These are phyloP conservation scores for Proliferodiscus dingleyae DNA, from an alignment of 2,329 filamentous ascomycete genomes.

Conservation along the genomic window DNA sequence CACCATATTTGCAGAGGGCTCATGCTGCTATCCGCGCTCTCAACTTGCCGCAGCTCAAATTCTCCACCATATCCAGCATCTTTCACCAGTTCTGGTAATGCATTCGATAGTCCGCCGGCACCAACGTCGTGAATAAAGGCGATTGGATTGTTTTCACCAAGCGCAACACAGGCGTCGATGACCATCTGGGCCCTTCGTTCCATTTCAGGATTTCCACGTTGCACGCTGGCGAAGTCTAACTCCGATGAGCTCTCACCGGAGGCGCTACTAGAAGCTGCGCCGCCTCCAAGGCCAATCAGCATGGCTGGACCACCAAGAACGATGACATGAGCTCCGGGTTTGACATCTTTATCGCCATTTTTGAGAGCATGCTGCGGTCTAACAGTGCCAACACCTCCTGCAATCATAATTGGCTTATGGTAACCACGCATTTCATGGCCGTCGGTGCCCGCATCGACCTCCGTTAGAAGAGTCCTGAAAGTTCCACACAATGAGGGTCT, in stretches of 20 bases:
- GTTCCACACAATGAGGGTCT: constrained; percentile 83
- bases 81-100: constrained; percentile 83
- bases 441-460: constrained; percentile 54
- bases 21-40: constrained; percentile 86
- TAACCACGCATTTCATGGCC: constrained; percentile 75
- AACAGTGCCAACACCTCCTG: constrained; percentile 89
- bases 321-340: constrained; percentile 82
- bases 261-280: constrained; percentile 86
- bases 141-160: constrained; percentile 83
- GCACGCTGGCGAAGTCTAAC: constrained; percentile 94
- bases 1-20: constrained; percentile 97
- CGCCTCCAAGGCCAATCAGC: constrained; percentile 93
- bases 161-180: constrained; percentile 85
- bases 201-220: constrained; percentile 94
- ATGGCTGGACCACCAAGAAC: constrained; percentile 95
- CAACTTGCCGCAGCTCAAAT: constrained; percentile 91
- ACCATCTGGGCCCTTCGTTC: constrained; percentile 95
- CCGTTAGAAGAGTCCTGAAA: constrained; percentile 82
- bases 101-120: constrained; percentile 79
- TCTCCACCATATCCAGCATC: constrained; percentile 86
- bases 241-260: constrained; percentile 87
- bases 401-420: constrained; percentile 98
- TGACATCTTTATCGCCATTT: constrained; percentile 69
- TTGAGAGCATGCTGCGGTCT: constrained; percentile 89
- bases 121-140: constrained; percentile 97